Base-by-base conservation (phyloP, 148 eudicot genomes). In the Dysphania ambrosioides region DNA sequence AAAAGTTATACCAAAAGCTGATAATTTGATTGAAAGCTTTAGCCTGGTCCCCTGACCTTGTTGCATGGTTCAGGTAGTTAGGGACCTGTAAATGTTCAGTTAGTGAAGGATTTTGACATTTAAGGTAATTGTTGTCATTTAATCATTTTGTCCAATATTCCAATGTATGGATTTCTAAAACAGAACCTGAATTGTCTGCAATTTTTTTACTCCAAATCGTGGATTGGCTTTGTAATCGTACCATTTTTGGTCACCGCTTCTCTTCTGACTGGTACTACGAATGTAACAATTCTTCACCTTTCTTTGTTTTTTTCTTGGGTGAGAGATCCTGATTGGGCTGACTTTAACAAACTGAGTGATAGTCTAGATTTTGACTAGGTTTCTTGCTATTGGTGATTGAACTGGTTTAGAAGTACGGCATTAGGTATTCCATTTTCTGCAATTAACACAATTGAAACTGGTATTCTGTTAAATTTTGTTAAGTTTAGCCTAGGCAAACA, bases 1-100 rank as follows among this genome's bases (percentile, higher is more conserved):
- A 31, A 83, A 83, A 72, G 82, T 88, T 27, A 77, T 80, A 0
- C 91, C 89, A 0, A 85, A 83, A 73, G 75, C 76, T 36, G 88
- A 85, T 8, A 69, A 80, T 70, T 42, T 87, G 40, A 66, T 87
- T 4, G 80, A 80, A 3, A 78, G 60, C 31, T 83, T 86, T 16
- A 21, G 27, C 35, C 13, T 78, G 83, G 82, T 34, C 64, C 72
- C 71, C 49, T 49, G 55, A 73, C 72, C 59, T 47, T 63, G 41
- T 71, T 67, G 74, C 13, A 32, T 49, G 29, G 38, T 53, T 26
- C 55, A 16, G 44, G 47, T 65, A 55, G 12, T 42, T 42, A 8
- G 49, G 1, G 24, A 11, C 30, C 11, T 19, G 11, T 26, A 59
- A 15, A 57, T 56, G 3, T 58, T 58, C 1, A 60, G 65, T 3